Percentiles rank a stretch among this genome's conserved stretches.
These are phyloP conservation scores for Coniochaeta pulveracea DNA, from an alignment of 2,329 filamentous ascomycete genomes.

Conservation along the genomic window DNA sequence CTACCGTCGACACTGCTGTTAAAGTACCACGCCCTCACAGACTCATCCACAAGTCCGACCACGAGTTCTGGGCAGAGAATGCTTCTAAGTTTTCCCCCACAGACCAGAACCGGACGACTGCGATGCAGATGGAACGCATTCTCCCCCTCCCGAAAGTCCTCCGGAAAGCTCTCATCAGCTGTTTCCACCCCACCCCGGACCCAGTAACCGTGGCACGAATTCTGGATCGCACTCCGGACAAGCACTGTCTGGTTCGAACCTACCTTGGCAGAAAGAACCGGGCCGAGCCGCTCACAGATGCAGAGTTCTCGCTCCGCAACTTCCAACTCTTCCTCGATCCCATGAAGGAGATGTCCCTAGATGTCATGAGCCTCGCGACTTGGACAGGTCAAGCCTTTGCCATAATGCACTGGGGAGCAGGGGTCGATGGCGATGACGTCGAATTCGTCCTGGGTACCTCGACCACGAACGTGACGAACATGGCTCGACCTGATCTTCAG, in stretches of 20 bases:
- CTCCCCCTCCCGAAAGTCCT: constrained; percentile 11
- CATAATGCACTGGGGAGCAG: constrained; percentile 14
- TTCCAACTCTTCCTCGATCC: constrained; percentile 4
- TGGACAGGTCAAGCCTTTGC: constrained; percentile 12
- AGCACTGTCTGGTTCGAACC: constrained; percentile 12
- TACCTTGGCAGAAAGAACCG: constrained; percentile 10
- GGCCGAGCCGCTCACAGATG: not conserved
- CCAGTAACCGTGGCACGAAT: not conserved
- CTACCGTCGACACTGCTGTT: no score
- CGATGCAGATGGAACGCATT: constrained; percentile 11
- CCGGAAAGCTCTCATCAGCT: constrained; percentile 8
- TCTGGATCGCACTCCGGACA: constrained; percentile 8
- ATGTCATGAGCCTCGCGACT: constrained; percentile 7
- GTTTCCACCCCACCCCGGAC: constrained; percentile 8
- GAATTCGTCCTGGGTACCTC: constrained; percentile 12
- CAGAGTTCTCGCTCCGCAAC: constrained; percentile 6
- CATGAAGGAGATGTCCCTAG: constrained; percentile 7
- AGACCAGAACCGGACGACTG: no score
- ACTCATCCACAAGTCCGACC: no score
- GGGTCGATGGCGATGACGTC: constrained; percentile 12
- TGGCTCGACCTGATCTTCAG: constrained; percentile 4
- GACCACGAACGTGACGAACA: not conserved
- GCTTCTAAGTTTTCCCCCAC: no score
- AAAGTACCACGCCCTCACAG: no score
- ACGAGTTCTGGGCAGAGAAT: no score